phyloP scores from a whole-genome alignment of 2,329 filamentous ascomycete species.

The Sporothrix phasma region DNA sequence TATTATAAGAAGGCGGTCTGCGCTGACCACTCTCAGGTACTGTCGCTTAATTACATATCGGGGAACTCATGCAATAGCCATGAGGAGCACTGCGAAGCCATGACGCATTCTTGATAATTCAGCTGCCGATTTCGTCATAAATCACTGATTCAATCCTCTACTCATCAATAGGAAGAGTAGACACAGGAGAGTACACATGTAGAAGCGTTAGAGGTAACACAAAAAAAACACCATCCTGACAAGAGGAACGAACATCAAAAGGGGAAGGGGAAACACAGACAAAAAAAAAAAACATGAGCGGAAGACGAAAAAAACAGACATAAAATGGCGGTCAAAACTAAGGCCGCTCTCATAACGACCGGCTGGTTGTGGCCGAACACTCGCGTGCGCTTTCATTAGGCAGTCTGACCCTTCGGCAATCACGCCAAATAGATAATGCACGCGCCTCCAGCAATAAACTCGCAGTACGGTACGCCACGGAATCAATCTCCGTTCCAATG shows the following conservation, averaged over 20 bases:
- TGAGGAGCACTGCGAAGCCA: neutral
- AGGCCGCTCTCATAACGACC: neutral
- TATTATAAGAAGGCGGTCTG: constrained; percentile 8
- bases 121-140: neutral
- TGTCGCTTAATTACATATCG: neutral
- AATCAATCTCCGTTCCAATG: constrained; percentile 11
- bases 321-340: neutral
- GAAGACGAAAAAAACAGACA: neutral
- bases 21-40: neutral
- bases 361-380: neutral
- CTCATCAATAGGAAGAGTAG: neutral
- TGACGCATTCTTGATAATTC: neutral
- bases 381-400: neutral
- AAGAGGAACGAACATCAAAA: constrained; percentile 7
- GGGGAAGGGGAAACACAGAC: neutral
- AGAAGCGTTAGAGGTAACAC: constrained; percentile 1
- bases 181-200: constrained; percentile 7
- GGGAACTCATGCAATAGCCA: neutral
- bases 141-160: neutral
- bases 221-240: constrained; percentile 15
- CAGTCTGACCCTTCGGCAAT: neutral
- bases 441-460: constrained; percentile 12
- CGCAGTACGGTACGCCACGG: constrained; percentile 16
- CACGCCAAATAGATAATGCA: constrained; percentile 5
- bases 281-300: neutral